These are phyloP conservation scores for Helicostylum pulchrum DNA, from an alignment of 192 early-diverging fungal genomes.

Conservation along the genomic window DNA sequence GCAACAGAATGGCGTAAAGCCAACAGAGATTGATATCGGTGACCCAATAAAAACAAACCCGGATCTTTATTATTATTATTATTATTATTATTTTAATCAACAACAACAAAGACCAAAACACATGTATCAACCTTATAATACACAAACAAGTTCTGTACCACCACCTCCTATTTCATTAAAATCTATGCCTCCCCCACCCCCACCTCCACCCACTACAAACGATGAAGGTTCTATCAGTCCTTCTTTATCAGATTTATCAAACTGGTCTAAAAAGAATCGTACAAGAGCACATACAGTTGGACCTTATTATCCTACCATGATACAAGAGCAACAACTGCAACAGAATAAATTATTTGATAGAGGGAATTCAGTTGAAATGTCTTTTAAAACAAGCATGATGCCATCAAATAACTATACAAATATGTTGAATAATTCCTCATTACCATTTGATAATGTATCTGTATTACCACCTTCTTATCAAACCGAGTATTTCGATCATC, in stretches of 20 bases:
- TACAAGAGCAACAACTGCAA: not conserved
- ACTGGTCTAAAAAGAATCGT: conserved; percentile 25
- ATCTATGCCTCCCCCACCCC: conserved; percentile 18
- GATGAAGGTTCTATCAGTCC: not conserved
- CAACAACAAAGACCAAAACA: conserved; percentile 22
- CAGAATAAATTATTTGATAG: not conserved
- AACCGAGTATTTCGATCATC: not conserved
- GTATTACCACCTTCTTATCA: not conserved
- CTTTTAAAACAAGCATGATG: not conserved
- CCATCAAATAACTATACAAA: no score
- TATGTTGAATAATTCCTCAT: no score
- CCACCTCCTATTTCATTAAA: conserved; percentile 8
- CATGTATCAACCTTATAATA: not conserved
- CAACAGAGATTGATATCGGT: not conserved
- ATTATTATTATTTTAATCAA: conserved; percentile 33
- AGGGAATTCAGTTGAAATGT: not conserved
- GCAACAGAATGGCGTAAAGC: conserved; percentile 1
- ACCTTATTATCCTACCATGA: not conserved
- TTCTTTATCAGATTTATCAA: conserved; percentile 30
- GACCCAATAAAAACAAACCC: conserved; percentile 19
- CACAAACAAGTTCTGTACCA: not conserved
- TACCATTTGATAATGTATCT: conserved; percentile 51
- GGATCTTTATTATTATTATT: conserved; percentile 34
- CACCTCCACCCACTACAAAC: conserved; percentile 1
- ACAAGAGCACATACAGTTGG: conserved; percentile 14